Base-by-base conservation (phyloP, 2,329 filamentous ascomycete genomes). In the Penicillium sclerotigenum region DNA sequence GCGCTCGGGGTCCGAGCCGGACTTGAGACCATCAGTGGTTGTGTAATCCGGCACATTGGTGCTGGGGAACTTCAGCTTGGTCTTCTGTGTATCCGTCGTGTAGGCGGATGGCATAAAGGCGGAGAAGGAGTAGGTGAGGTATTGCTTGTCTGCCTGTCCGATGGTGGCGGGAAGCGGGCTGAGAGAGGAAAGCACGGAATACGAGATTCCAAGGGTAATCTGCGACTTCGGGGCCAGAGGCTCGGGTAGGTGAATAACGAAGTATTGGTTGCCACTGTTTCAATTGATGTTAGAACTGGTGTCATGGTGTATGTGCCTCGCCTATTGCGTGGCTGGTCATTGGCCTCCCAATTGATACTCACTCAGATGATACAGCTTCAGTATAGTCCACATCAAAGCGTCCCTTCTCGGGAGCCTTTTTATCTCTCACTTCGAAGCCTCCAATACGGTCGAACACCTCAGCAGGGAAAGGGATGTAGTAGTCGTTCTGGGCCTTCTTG, bases 41-140 rank as follows among this genome's bases (percentile, higher is more conserved):
- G 91, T 96, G 75, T 90, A 96, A 70, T 97, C 91, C 55, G 91
- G 89, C 28, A 96, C 82, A 65, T 90, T 87, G 61, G 83, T 78
- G 52, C 85, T 88, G 46, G 89, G 83, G 65, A 96, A 87, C 80
- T 97, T 97, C 76, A 99, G 77, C 76, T 97, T 96, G 37, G 94
- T 97, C 84, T 97, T 97, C 75, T 99, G 94, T 79, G 96, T 96
- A 68, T 84, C 74, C 14, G 91, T 97, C 18, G 82, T 78, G 79
- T 99, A 99, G 59, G 88, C 87, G 10, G 90, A 95, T 16, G 87
- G 87, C 45, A 82, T 83, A 76, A 96, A 96, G 63, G 89, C 89
- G 59, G 90, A 93, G 79, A 96, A 95, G 54, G 85, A 81, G 79
- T 95, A 91, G 54, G 84, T 81, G 51, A 99, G 86, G 77, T 87